A percentile compares a stretch with the other conserved stretches of the same genome.
Evolutionary conservation across 1,139 yeast genomes (phyloP).

Genomic region (Kodamaea alishanica): DNA sequence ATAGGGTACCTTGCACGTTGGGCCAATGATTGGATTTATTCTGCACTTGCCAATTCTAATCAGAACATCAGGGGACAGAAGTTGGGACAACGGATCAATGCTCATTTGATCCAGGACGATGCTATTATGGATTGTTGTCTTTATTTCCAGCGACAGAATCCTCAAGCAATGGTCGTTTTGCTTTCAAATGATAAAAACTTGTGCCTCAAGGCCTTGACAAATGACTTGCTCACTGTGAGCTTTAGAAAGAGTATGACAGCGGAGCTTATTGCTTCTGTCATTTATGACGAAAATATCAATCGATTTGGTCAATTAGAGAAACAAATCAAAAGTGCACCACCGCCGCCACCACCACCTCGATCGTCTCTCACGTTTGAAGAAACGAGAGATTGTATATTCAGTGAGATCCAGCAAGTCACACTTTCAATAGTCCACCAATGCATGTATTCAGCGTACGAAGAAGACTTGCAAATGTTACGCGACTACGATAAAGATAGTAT

Average conservation of each 20-base stretch:
- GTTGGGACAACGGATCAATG: conserved; percentile 47
- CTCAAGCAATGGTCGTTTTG: conserved; percentile 52
- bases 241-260: conserved; percentile 60
- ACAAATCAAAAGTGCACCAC: background rate
- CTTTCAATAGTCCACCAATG: conserved; percentile 49
- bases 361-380: conserved; percentile 6
- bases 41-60: conserved; percentile 50
- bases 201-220: conserved; percentile 70
- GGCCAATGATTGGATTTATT: conserved; percentile 78
- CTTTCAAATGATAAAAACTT: conserved; percentile 81
- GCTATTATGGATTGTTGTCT: conserved; percentile 83
- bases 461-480: conserved; percentile 47
- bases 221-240: conserved; percentile 66
- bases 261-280: conserved; percentile 48
- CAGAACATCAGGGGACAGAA: conserved; percentile 64
- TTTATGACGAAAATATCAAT: conserved; percentile 39
- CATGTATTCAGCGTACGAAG: conserved; percentile 56
- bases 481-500: conserved; percentile 42
- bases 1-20: conserved; percentile 62
- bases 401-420: conserved; percentile 42
- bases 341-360: background rate
- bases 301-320: conserved; percentile 16
- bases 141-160: conserved; percentile 46
- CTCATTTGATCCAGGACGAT: conserved; percentile 58
- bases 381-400: conserved; percentile 18